Evolutionary conservation across 108 stramenopile genomes (phyloP).

Genomic region (Stephanodiscus minutulus): DNA sequence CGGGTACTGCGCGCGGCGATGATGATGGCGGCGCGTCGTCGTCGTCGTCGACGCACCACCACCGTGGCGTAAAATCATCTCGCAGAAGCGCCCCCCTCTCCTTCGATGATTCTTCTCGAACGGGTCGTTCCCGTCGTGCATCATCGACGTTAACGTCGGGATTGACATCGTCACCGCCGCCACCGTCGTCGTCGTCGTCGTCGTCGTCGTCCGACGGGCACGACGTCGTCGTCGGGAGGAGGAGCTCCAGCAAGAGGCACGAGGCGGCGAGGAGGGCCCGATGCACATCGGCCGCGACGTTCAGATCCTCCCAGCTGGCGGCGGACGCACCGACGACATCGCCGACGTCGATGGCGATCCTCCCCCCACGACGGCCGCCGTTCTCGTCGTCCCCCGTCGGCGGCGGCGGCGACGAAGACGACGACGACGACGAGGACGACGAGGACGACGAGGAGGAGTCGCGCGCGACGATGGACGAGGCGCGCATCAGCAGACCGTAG

Average conservation of each 20-base stretch:
- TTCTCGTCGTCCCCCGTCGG: too few species aligned
- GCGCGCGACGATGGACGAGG: background rate
- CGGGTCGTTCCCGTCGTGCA: too few species aligned
- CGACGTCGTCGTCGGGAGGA: constrained; percentile 7
- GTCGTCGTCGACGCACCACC: too few species aligned
- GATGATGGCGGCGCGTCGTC: background rate
- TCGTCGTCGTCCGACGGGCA: background rate
- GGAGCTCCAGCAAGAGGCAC: constrained; percentile 39
- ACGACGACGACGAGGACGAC: too few species aligned
- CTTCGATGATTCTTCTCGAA: too few species aligned
- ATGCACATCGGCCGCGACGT: constrained; percentile 30
- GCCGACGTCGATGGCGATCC: background rate
- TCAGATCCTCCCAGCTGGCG: constrained; percentile 19
- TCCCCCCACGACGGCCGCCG: background rate
- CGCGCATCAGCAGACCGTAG: constrained; percentile 36
- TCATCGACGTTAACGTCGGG: background rate
- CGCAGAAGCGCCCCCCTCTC: too few species aligned
- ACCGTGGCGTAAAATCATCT: too few species aligned
- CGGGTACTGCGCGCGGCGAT: constrained; percentile 1
- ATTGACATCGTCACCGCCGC: background rate
- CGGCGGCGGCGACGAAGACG: too few species aligned
- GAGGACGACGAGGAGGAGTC: background rate
- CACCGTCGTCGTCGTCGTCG: background rate
- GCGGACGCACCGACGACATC: background rate
- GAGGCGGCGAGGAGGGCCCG: constrained; percentile 40